Evolutionary conservation across 2,329 filamentous ascomycete species (phyloP).

Genomic region (Byssoonygena ceratinophila): DNA sequence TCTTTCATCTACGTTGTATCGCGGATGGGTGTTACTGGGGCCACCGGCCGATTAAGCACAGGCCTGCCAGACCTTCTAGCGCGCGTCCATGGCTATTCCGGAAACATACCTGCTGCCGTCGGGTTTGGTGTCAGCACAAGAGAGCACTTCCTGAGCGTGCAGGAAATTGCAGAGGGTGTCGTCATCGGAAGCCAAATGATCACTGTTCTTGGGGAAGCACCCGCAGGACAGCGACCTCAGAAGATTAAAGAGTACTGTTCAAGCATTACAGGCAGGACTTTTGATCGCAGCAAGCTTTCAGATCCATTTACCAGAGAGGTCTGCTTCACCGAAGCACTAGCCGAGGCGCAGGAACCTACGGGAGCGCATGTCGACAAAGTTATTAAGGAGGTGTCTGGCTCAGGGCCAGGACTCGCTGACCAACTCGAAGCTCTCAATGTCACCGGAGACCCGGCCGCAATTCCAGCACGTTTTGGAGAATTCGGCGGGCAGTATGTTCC

Average conservation of each 20-base stretch:
- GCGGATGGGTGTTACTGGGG: constrained; percentile 91
- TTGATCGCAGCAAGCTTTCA: constrained; percentile 35
- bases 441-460: constrained; percentile 44
- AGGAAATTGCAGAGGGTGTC: constrained; percentile 77
- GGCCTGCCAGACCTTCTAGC: constrained; percentile 71
- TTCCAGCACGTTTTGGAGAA: constrained; percentile 82
- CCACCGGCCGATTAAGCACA: constrained; percentile 68
- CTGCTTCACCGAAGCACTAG: constrained; percentile 57
- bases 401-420: constrained; percentile 62
- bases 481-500: constrained; percentile 97
- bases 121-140: constrained; percentile 94
- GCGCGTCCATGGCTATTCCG: constrained; percentile 84
- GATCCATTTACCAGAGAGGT: constrained; percentile 52
- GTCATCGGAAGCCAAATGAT: constrained; percentile 96
- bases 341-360: constrained; percentile 50
- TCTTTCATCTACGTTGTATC: constrained; percentile 99
- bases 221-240: constrained; percentile 54
- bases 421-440: constrained; percentile 74
- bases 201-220: constrained; percentile 61
- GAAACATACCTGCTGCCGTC: constrained; percentile 79
- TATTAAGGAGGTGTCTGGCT: constrained; percentile 45
- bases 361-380: constrained; percentile 31
- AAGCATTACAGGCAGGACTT: constrained; percentile 52
- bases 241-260: constrained; percentile 80
- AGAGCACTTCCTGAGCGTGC: constrained; percentile 83